These are phyloP conservation scores for Carex littledalei DNA, from an alignment of 176 grass and related monocot genomes.

Conservation along the genomic window DNA sequence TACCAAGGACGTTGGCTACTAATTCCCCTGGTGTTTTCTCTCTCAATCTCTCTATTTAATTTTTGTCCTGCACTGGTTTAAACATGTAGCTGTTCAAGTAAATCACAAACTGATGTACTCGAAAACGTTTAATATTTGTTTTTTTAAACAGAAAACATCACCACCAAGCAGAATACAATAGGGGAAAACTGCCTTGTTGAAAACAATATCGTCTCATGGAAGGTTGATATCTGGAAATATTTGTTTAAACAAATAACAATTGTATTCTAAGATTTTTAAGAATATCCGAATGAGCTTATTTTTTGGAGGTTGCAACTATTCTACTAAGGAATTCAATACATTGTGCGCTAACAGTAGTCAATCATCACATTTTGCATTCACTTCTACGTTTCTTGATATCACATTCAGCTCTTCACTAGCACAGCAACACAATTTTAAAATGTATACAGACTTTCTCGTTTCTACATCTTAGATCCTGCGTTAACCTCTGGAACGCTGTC, in stretches of 20 bases:
- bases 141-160: not conserved
- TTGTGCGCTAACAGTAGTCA: not conserved
- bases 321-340: not conserved
- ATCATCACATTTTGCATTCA: not conserved
- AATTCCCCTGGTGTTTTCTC: not conserved
- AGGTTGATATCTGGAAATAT: not conserved
- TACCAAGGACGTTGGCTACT: not conserved
- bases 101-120: not conserved
- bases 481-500: not conserved
- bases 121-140: not conserved
- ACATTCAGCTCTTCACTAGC: not conserved
- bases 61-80: not conserved
- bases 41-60: not conserved
- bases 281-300: not conserved
- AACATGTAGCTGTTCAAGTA: not conserved
- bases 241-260: not conserved
- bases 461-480: not conserved
- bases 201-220: not conserved
- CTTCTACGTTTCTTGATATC: not conserved
- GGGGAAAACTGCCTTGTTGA: not conserved
- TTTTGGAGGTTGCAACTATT: not conserved
- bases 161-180: not conserved
- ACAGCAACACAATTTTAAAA: not conserved
- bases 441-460: not conserved
- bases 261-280: not conserved